phyloP scores from a whole-genome alignment of 1,284 basidiomycete species.

The Heterobasidion occidentale region DNA sequence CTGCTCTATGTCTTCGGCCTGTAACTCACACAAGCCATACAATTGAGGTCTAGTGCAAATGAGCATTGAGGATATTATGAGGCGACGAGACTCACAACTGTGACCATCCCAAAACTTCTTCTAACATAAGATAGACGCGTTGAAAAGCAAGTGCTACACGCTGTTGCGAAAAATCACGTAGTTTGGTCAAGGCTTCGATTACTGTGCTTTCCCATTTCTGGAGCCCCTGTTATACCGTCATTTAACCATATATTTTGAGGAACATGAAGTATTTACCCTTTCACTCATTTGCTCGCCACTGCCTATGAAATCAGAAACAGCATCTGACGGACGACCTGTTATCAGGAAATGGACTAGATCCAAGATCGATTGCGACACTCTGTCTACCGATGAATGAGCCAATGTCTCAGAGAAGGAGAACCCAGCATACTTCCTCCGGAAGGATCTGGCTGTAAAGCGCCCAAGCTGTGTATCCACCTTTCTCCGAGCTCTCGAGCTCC shows the following conservation, averaged over 20 bases:
- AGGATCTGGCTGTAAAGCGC: slow-evolving; percentile 45
- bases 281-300: slow-evolving; percentile 76
- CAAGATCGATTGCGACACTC: slow-evolving; percentile 51
- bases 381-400: slow-evolving; percentile 29
- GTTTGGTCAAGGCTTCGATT: slow-evolving; percentile 56
- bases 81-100: slow-evolving; percentile 42
- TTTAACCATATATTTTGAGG: slow-evolving; percentile 9
- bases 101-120: slow-evolving; percentile 73
- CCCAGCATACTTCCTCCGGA: slow-evolving; percentile 5
- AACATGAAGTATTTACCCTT: slow-evolving; percentile 37
- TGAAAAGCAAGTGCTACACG: slow-evolving; percentile 67
- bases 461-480: slow-evolving; percentile 61
- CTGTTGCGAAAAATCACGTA: slow-evolving; percentile 67
- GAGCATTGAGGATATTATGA: background rate
- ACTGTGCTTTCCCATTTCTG: slow-evolving; percentile 76
- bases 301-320: slow-evolving; percentile 63
- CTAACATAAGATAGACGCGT: slow-evolving; percentile 62
- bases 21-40: slow-evolving; percentile 41
- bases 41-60: slow-evolving; percentile 6
- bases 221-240: slow-evolving; percentile 39
- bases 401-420: background rate
- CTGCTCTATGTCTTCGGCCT: slow-evolving; percentile 35
- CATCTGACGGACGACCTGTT: slow-evolving; percentile 60
- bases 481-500: slow-evolving; percentile 67
- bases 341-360: slow-evolving; percentile 67